Evolutionary conservation across 1,284 basidiomycete genomes (phyloP), one percentile per base, ranked within the genome.

Genomic region (Marasmius oreades): DNA sequence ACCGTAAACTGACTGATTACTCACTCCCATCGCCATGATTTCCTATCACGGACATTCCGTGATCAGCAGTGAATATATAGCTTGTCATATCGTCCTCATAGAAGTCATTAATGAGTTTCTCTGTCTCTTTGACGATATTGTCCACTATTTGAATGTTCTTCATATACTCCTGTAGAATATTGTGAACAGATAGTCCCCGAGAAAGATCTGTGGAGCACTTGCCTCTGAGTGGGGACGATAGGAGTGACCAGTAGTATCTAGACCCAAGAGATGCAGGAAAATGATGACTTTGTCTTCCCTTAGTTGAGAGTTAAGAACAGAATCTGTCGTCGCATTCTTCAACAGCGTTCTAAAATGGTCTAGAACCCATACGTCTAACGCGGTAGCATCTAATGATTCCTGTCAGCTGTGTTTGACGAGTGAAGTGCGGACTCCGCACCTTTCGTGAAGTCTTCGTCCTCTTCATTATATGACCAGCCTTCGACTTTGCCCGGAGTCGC

Each of bases 21-120:
- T 66, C 63, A 90, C 89, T 86, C 28, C 93, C 93, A 64, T 95
- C 93, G 2, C 93, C 93, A 60, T 95, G 93, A 65, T 94, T 95
- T 24, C 93, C 93, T 56, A 93, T 90, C 44, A 79, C 82, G 7
- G 88, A 91, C 93, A 95, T 95, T 5, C 93, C 93, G 67, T 95
- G 93, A 67, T 95, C 93, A 0, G 93, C 90, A 3, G 91, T 94
- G 67, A 95, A 94, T 42, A 95, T 71, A 64, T 81, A 95, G 39
- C 84, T 85, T 0, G 93, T 95, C 52, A 86, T 80, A 26, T 84
- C 72, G 56, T 88, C 85, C 39, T 71, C 69, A 65, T 87, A 95
- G 64, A 89, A 93, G 2, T 82, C 76, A 1, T 72, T 68, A 33
- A 95, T 70, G 11, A 92, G 72, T 37, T 70, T 64, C 62, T 93